Base-by-base conservation (phyloP, 2,329 filamentous ascomycete species). In the Aspergillus aculeatinus region DNA sequence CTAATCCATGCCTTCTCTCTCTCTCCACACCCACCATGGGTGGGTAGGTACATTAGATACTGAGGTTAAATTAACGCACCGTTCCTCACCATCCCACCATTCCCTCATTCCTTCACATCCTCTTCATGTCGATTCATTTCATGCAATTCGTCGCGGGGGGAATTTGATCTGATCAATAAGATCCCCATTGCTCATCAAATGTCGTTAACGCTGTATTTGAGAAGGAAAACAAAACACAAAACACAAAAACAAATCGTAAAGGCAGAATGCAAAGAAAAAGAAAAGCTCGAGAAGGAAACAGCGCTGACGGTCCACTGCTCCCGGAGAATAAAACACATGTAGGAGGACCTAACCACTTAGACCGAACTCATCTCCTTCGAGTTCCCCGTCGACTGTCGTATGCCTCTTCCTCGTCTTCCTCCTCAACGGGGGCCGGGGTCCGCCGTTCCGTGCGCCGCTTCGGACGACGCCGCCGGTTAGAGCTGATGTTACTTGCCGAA, bases 401-500 rank as follows among this genome's bases (percentile, higher is more conserved):
- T 29, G 62, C 65, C 16, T 76, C 74, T 44, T 73, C 76, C 49
- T 81, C 79, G 53, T 81, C 78, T 65, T 81, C 80, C 55, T 81
- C 79, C 59, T 80, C 79, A 4, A 81, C 77, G 2, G 76, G 71
- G 1, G 79, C 78, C 9, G 80, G 79, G 2, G 80, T 82, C n/a
- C 80, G 74, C 61, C 80, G 74, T 66, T 82, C 80, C 12, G 74
- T 80, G 5, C 80, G 72, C 63, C 80, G 67, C 65, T 80, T 82
- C 5, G 78, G 79, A 48, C 78, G 72, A 31, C 80, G 73, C 25
- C 75, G 71, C 50, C 79, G 70, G 51, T 76, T 78, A n/a, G 77
- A 78, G 61, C 77, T 79, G 53, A 82, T 78, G 49, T 82, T 82
- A 63, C 80, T 82, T 10, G 80, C 80, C 23, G 76, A 80, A 67